phyloP scores from a whole-genome alignment of 257 asterid species.

The Solanum pimpinellifolium region DNA sequence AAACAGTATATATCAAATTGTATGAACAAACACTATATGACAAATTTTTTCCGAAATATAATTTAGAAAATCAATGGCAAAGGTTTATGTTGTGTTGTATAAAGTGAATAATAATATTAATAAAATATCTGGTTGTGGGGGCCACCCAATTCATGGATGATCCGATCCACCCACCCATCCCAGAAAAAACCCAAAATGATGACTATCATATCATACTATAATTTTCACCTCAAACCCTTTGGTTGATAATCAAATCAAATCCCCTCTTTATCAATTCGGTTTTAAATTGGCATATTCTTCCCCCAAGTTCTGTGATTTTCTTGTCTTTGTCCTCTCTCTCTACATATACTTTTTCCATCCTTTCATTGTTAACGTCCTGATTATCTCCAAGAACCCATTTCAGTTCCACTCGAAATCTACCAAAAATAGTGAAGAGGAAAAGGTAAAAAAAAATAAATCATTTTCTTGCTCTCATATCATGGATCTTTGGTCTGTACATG shows the following conservation, averaged over 20 bases:
- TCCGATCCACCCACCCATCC: background rate
- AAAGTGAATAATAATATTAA: background rate
- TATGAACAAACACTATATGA: too few species aligned
- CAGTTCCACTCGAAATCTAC: background rate
- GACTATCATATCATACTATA: background rate
- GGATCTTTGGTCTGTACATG: constrained; percentile 46
- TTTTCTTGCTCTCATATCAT: constrained; percentile 1
- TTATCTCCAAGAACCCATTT: background rate
- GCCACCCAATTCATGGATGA: background rate
- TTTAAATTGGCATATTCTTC: background rate
- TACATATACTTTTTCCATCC: background rate
- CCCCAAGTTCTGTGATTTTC: background rate
- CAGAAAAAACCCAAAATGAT: background rate
- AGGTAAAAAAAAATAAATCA: background rate
- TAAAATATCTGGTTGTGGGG: background rate
- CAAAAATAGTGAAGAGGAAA: background rate
- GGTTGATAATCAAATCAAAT: background rate
- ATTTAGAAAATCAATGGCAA: too few species aligned
- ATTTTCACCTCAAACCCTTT: background rate
- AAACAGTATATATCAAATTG: too few species aligned
- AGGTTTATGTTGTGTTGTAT: background rate
- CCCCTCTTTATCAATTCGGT: background rate
- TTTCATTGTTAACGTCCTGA: background rate
- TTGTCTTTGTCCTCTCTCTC: background rate
- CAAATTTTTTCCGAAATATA: too few species aligned